Base-by-base conservation (phyloP, 2,329 filamentous ascomycete genomes). In the Pseudogymnoascus destructans region DNA sequence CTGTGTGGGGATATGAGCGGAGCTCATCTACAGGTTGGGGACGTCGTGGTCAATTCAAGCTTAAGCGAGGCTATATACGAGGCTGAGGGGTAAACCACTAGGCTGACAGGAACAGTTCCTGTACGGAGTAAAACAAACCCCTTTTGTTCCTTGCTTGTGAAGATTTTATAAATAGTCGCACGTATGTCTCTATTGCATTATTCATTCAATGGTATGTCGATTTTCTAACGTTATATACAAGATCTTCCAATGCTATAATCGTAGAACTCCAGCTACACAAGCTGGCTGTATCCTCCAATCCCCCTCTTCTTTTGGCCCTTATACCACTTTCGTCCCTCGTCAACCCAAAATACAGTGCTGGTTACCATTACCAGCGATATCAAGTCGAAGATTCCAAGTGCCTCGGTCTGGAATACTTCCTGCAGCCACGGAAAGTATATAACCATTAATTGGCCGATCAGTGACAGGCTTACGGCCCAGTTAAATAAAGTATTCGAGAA, bases 351-450 rank as follows among this genome's bases (percentile, higher is more conserved):
- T 25, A 98, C 93, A 56, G 81, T 83, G 73, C 91, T 97, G 61
- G 91, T 87, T 61, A 98, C 76, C 49, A 82, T 70, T 25, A 92
- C 66, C 64, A 98, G 74, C 60, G 82, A 75, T 38, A 90, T 67
- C 59, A 97, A 71, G 75, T 98, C 93, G 61, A 79, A 74, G 7
- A 91, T 70, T 0, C 81, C 76, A 58, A 98, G 72, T 0, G 87
- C 85, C 72, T 98, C 93, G 0, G 93, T 98, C 75, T 98, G 93
- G 74, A 98, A 98, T 4, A 97, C 85, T 57, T 87, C 81, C 73
- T 98, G 93, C 65, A 98, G 75, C 74, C 90, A 91, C 8, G 93
- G 93, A 63, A 97, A 84, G 71, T 97, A 98, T 58, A 98, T 89
- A 59, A 98, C 95, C 62, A 92, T 79, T 49, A 91, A 74, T 72